A percentile compares a stretch with the other conserved stretches of the same genome.
Evolutionary conservation across 2,329 filamentous ascomycete genomes (phyloP).

Genomic region (Aspergillus fumigatiaffinis): DNA sequence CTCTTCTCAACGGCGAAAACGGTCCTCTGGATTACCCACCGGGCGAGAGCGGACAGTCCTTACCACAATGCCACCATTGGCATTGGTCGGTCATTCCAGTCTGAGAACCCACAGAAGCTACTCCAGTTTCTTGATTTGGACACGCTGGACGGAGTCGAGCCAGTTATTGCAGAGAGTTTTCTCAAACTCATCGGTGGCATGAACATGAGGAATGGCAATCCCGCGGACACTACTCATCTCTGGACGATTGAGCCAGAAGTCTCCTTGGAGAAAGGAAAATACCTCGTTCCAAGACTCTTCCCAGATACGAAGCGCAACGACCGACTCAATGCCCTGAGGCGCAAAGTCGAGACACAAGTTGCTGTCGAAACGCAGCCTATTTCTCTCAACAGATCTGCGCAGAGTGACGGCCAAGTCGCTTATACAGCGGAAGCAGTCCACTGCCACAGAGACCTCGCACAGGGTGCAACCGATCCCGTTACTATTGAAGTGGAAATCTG

Average conservation of each 20-base stretch:
- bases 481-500: slow-evolving; percentile 2
- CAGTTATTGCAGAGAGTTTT: neutral
- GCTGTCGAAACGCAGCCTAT: slow-evolving; percentile 1
- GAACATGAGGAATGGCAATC: neutral
- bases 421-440: slow-evolving; percentile 2
- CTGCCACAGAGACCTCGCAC: neutral
- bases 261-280: slow-evolving; percentile 2
- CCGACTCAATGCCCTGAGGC: slow-evolving; percentile 3
- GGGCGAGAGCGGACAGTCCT: neutral
- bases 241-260: slow-evolving; percentile 7
- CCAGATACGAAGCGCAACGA: slow-evolving; percentile 6
- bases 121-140: slow-evolving; percentile 8
- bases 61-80: slow-evolving; percentile 6
- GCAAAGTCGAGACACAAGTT: slow-evolving; percentile 4
- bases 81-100: slow-evolving; percentile 4
- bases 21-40: slow-evolving; percentile 4
- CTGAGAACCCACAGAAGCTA: slow-evolving; percentile 4
- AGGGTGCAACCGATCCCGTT: neutral
- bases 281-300: slow-evolving; percentile 4
- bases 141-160: neutral
- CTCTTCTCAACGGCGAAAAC: neutral
- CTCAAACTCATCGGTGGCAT: neutral
- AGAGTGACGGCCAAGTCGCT: slow-evolving; percentile 1
- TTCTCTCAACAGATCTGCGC: neutral
- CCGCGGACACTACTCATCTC: neutral